Base-by-base conservation (phyloP, 2,329 filamentous ascomycete genomes). In the Fusarium veterinarium region DNA sequence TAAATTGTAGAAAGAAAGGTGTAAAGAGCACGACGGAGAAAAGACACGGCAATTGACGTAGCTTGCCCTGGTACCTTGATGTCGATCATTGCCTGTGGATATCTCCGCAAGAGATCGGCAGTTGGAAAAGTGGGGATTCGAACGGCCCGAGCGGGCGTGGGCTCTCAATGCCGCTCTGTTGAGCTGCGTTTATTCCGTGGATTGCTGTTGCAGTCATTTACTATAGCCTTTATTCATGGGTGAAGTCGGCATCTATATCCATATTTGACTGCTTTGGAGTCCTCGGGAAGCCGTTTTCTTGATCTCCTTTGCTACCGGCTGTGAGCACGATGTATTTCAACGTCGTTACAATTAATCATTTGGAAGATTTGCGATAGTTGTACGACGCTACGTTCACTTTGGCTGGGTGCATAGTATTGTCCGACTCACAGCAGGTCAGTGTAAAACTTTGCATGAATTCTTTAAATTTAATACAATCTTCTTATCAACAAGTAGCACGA, bases 281-380 rank as follows among this genome's bases (percentile, higher is more conserved):
- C 16, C 0, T 51, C n/a, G 46, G 35, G 30, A 4, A 14, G 11
- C 1, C 0, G 0, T 1, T 49, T 10, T 6, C 2, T 0, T 33
- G 2, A 9, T 31, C 20, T 31, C 8, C 1, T 3, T 7, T 5
- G 12, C 25, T 28, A 2, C 6, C 19, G 12, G 5, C 5, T 41
- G 5, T 16, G 14, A 33, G 33, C 31, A 33, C 4, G 8, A 14
- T 5, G 31, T 14, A 33, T 14, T 14, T 14, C 12, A 33, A 14
- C 14, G 6, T 33, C 13, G 14, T 14, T 33, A 14, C 13, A 8
- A 2, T 16, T 35, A 16, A 35, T 35, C 8, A 17, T 16, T 35
- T 16, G 6, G 14, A 6, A 35, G 3, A 9, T 8, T 35, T 35
- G 16, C 31, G 14, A 14, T 31, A 13, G 4, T 31, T 31, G 31